Conservation (phyloP, 441 rosid species). For the Gossypium trilobum region DNA sequence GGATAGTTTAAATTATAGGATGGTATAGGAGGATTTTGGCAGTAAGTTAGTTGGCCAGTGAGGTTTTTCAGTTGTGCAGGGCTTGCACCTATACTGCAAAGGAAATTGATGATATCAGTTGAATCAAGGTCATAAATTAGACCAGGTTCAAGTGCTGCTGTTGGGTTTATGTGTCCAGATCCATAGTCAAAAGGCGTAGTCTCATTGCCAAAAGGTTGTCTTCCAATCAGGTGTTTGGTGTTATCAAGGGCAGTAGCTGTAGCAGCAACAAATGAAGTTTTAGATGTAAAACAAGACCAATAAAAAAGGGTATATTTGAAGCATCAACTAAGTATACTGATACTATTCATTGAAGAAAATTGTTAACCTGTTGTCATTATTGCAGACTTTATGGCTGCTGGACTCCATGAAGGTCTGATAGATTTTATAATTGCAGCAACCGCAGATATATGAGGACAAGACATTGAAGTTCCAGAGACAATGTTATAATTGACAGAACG, state of each 20-base stretch:
- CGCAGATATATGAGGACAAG: constrained; percentile 47
- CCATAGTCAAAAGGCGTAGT: constrained; percentile 46
- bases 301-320: neutral
- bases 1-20: constrained; percentile 39
- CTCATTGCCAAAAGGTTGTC: constrained; percentile 31
- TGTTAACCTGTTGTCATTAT: constrained; percentile 46
- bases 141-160: constrained; percentile 36
- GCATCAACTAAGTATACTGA: neutral
- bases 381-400: constrained; percentile 48
- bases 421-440: constrained; percentile 41
- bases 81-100: constrained; percentile 40
- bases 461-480: constrained; percentile 44
- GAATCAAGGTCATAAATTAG: constrained; percentile 34
- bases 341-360: neutral
- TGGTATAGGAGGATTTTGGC: constrained; percentile 21
- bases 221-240: constrained; percentile 19
- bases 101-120: constrained; percentile 32
- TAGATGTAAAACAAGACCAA: neutral
- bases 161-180: constrained; percentile 43
- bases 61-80: constrained; percentile 37
- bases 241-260: constrained; percentile 33
- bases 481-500: constrained; percentile 30
- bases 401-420: constrained; percentile 37
- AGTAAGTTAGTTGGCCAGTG: constrained; percentile 30
- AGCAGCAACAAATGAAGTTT: constrained; percentile 11